phyloP scores from a whole-genome alignment of 1,139 yeast species.

The Candida sp. region DNA sequence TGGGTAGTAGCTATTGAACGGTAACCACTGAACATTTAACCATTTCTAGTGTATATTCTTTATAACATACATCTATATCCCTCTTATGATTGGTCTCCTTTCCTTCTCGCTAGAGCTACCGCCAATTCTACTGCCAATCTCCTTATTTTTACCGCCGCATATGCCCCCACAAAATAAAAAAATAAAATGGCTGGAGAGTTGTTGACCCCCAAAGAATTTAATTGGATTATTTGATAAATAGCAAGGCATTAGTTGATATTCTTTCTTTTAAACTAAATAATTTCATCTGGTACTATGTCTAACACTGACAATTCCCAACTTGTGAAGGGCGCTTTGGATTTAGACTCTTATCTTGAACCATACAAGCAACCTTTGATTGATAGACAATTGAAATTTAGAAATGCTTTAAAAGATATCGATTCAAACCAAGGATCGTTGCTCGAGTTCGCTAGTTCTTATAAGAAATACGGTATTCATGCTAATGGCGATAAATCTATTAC shows the following conservation, averaged over 20 bases:
- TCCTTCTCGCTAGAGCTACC: too few relatives aligned
- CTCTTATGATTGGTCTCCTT: too few relatives aligned
- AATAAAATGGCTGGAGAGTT: neutral
- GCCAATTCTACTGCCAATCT: too few relatives aligned
- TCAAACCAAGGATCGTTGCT: conserved; percentile 44
- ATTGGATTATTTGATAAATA: neutral
- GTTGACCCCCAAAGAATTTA: neutral
- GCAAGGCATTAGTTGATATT: neutral
- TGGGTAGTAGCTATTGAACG: neutral
- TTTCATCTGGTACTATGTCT: neutral
- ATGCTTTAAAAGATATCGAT: conserved; percentile 43
- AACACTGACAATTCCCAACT: conserved; percentile 7
- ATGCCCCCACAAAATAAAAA: neutral
- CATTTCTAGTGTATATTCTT: neutral
- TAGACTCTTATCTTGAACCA: conserved; percentile 91
- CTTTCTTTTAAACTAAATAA: neutral
- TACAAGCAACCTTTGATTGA: conserved; percentile 49
- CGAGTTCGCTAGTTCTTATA: conserved; percentile 58
- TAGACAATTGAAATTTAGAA: conserved; percentile 49
- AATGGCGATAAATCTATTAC: conserved; percentile 51
- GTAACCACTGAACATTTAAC: neutral
- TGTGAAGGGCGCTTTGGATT: conserved; percentile 55
- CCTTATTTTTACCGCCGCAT: neutral
- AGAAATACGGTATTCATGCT: conserved; percentile 74
- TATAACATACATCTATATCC: too few relatives aligned